phyloP scores from a whole-genome alignment of 2,329 filamentous ascomycete genomes.

The Aureobasidium sp. region DNA sequence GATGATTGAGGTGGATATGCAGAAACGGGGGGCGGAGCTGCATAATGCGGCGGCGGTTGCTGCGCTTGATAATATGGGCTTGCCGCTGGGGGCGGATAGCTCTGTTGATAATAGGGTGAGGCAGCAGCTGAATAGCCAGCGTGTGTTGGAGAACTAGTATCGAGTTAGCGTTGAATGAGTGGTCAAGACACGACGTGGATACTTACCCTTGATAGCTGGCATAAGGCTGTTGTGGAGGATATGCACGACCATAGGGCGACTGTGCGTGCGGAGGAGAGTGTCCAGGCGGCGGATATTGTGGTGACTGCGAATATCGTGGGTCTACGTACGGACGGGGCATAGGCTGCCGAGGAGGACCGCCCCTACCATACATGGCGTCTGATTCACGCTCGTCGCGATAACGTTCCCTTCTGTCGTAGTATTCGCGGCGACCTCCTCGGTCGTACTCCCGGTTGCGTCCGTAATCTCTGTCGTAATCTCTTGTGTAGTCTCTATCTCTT shows the following conservation, averaged over 20 bases:
- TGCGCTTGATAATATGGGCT: constrained; percentile 18
- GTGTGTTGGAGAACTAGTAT: constrained; percentile 36
- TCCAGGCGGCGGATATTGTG: constrained; percentile 39
- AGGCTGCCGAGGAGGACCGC: constrained; percentile 16
- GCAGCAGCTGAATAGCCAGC: constrained; percentile 50
- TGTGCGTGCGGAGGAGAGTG: constrained; percentile 45
- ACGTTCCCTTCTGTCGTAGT: constrained; percentile 13
- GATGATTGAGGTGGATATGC: constrained; percentile 23
- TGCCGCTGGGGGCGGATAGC: constrained; percentile 18
- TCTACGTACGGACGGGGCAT: constrained; percentile 16
- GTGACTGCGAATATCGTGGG: constrained; percentile 47
- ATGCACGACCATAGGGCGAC: constrained; percentile 53
- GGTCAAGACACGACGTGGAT: constrained; percentile 11
- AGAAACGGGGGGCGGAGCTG: background rate
- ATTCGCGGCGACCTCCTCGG: constrained; percentile 13
- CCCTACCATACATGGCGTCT: constrained; percentile 19
- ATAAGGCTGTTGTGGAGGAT: constrained; percentile 42
- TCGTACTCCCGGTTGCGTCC: background rate
- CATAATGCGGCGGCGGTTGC: constrained; percentile 31
- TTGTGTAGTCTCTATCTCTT: constrained; percentile 12
- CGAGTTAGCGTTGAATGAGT: constrained; percentile 22
- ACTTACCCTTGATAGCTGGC: constrained; percentile 49
- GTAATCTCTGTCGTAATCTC: constrained; percentile 12
- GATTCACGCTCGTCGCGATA: constrained; percentile 13
- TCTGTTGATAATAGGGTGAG: constrained; percentile 49